These are phyloP conservation scores for Tuber magnatum DNA, from an alignment of 495 filamentous ascomycete species.

Conservation along the genomic window DNA sequence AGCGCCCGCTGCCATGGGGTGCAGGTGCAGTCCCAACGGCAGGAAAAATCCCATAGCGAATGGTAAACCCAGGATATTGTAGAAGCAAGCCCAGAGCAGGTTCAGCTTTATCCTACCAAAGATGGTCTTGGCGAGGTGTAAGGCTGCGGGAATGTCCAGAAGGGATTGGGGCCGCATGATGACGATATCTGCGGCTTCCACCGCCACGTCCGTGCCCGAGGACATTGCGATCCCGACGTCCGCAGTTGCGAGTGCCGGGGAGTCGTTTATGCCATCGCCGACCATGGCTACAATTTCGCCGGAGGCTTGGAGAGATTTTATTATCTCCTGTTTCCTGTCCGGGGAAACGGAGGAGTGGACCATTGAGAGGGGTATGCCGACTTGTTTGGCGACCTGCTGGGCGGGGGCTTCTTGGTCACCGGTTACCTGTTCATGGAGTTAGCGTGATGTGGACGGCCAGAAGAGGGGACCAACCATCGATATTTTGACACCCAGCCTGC, in stretches of 20 bases:
- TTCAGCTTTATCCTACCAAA: slow-evolving; percentile 93
- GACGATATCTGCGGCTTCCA: slow-evolving; percentile 95
- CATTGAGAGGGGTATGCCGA: slow-evolving; percentile 68
- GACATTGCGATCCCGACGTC: slow-evolving; percentile 88
- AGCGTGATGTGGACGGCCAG: slow-evolving; percentile 7
- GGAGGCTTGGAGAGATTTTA: slow-evolving; percentile 61
- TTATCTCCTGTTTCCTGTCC: slow-evolving; percentile 77
- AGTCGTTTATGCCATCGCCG: slow-evolving; percentile 98
- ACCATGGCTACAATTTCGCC: slow-evolving; percentile 90
- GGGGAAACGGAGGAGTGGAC: slow-evolving; percentile 80
- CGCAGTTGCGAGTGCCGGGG: slow-evolving; percentile 86
- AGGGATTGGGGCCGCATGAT: slow-evolving; percentile 89
- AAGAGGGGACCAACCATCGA: slow-evolving; percentile 51
- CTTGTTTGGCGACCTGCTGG: slow-evolving; percentile 67
- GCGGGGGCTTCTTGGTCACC: slow-evolving; percentile 83
- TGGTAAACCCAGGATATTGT: slow-evolving; percentile 86
- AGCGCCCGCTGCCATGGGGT: slow-evolving; percentile 87
- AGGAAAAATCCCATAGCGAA: slow-evolving; percentile 96
- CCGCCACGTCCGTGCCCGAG: slow-evolving; percentile 90
- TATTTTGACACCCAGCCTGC: slow-evolving; percentile 72
- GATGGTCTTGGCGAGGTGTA: slow-evolving; percentile 75
- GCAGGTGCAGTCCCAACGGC: slow-evolving; percentile 76
- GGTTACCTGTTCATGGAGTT: slow-evolving; percentile 53
- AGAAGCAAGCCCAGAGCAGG: slow-evolving; percentile 80
- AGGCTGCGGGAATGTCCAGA: slow-evolving; percentile 77